phyloP scores from a whole-genome alignment of 2,329 filamentous ascomycete species.

The Fusarium metavorans region DNA sequence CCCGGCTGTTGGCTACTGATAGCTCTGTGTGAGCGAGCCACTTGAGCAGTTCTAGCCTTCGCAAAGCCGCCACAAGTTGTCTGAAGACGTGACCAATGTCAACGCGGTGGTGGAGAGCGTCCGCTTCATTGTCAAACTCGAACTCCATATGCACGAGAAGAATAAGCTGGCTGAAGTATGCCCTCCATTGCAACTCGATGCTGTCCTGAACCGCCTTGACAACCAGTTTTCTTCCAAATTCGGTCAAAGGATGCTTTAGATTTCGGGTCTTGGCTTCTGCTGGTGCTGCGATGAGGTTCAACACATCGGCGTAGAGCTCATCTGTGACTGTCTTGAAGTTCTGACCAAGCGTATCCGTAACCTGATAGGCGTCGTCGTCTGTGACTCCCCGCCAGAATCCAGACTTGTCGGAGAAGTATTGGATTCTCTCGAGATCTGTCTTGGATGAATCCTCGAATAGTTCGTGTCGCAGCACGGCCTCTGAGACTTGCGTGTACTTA shows the following conservation, averaged over 20 bases:
- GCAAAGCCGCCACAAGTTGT: slow-evolving; percentile 77
- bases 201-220: slow-evolving; percentile 84
- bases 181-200: slow-evolving; percentile 76
- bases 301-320: slow-evolving; percentile 65
- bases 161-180: slow-evolving; percentile 85
- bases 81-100: slow-evolving; percentile 78
- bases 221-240: slow-evolving; percentile 80
- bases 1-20: slow-evolving; percentile 60
- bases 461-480: slow-evolving; percentile 76
- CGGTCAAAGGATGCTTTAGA: slow-evolving; percentile 69
- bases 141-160: slow-evolving; percentile 89
- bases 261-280: slow-evolving; percentile 60
- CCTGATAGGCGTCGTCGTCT: slow-evolving; percentile 80
- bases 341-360: slow-evolving; percentile 77
- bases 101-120: slow-evolving; percentile 69
- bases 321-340: slow-evolving; percentile 70
- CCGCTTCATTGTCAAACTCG: slow-evolving; percentile 80
- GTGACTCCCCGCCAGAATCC: slow-evolving; percentile 83
- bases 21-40: slow-evolving; percentile 75
- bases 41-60: slow-evolving; percentile 77
- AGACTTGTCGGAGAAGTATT: slow-evolving; percentile 81
- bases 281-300: slow-evolving; percentile 58
- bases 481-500: slow-evolving; percentile 75
- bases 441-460: slow-evolving; percentile 79
- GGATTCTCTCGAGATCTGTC: slow-evolving; percentile 79